Conservation (phyloP, 345 rosid species). For the Combretum micranthum region DNA sequence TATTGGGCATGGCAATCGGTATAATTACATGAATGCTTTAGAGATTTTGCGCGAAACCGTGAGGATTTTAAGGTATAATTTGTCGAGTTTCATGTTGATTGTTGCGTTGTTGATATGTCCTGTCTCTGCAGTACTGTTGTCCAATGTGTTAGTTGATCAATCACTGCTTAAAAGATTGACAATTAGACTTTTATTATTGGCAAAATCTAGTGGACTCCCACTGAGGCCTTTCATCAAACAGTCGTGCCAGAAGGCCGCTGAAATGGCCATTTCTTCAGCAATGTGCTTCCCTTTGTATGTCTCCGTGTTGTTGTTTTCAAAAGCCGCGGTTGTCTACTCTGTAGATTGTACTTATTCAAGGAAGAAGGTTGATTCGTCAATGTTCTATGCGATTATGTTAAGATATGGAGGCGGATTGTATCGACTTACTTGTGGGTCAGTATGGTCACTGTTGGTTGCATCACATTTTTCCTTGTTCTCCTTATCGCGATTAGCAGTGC, state of each 20-base stretch:
- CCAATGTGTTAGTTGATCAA: conserved; percentile 66
- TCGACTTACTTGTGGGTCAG: conserved; percentile 67
- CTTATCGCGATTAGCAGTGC: conserved; percentile 50
- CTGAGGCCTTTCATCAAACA: conserved; percentile 51
- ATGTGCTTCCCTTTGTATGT: conserved; percentile 72
- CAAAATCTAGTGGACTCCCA: conserved; percentile 71
- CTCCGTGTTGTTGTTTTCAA: conserved; percentile 53
- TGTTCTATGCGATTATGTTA: conserved; percentile 42
- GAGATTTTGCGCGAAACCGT: conserved; percentile 89
- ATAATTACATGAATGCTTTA: conserved; percentile 65
- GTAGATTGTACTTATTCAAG: conserved; percentile 74
- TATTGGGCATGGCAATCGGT: conserved; percentile 17
- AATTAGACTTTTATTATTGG: conserved; percentile 52
- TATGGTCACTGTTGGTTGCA: conserved; percentile 48
- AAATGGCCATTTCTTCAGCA: conserved; percentile 55
- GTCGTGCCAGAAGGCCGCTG: conserved; percentile 60
- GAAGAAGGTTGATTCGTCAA: conserved; percentile 34
- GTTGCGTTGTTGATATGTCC: conserved; percentile 68
- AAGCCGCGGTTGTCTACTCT: conserved; percentile 72
- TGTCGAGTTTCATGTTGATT: conserved; percentile 50
- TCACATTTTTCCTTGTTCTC: conserved; percentile 56
- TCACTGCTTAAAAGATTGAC: conserved; percentile 52
- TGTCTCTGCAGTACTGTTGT: conserved; percentile 56
- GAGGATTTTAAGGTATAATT: conserved; percentile 70
- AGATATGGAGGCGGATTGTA: conserved; percentile 62